Base-by-base conservation (phyloP, 148 eudicot genomes). In the Rhododendron mucronatum region DNA sequence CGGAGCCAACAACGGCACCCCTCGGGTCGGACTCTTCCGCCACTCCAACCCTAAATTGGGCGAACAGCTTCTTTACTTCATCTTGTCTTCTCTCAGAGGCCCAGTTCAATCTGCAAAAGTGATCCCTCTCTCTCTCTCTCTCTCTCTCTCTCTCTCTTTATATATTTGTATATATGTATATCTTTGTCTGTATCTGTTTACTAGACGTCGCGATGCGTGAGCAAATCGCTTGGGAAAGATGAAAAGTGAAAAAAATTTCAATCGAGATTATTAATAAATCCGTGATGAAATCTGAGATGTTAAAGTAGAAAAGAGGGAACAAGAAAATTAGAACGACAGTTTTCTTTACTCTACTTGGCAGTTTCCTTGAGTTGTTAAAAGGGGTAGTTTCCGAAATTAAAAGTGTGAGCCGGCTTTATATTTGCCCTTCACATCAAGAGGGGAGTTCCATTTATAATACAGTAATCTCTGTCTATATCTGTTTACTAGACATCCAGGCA, bases 21-120 rank as follows among this genome's bases (percentile, higher is more conserved):
- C 95, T 65, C 92, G 95, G 26, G 98, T 95, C 67, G 99, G 99
- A 0, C 91, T 93, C 28, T 97, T 97, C 82, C 99, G 98, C 8
- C 99, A 97, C 86, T 97, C 99, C 14, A 97, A 97, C 93, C 98
- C 99, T 89, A 97, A 95, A 91, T 92, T 97, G 86, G 99, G 99
- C 83, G 98, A 97, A 86, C 99, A 95, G 88, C 98, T 97, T 84
- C 93, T 97, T 45, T 94, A 93, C 93, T 97, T 97, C 90, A 90
- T 97, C 44, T 88, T 97, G 7, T 94, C 99, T 13, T 95, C 98
- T 63, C 96, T 97, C 2, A 83, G 98, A 20, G 99, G 99, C 26
- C 98, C 98, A 10, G 85, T 81, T 86, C 99, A 96, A 87, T 96
- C 98, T 44, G 92, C 99, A 30, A 97, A 97, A 90, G 99, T 92